A percentile compares a stretch with the other conserved stretches of the same genome.
Conservation (phyloP, 768 basidiomycete species). For the Chalciporus sphaerocephalus region DNA sequence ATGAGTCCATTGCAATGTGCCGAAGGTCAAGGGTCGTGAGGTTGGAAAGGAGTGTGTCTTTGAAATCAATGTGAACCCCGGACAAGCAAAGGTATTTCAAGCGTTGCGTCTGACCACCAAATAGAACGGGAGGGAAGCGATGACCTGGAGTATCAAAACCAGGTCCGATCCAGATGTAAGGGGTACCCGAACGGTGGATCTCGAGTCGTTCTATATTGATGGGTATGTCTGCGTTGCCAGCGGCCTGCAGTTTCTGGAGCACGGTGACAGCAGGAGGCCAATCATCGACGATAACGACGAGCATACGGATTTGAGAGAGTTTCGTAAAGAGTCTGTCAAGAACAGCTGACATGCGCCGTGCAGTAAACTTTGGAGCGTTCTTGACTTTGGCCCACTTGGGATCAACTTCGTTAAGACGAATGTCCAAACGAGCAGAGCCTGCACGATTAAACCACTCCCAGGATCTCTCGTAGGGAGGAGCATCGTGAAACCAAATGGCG, state of each 20-base stretch:
- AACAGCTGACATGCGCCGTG: slow-evolving; percentile 43
- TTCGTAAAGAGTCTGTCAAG: slow-evolving; percentile 49
- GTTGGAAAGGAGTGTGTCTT: slow-evolving; percentile 41
- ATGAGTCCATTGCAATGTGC: slow-evolving; percentile 49
- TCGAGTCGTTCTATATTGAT: slow-evolving; percentile 59
- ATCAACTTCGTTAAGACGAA: slow-evolving; percentile 53
- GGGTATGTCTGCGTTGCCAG: slow-evolving; percentile 31
- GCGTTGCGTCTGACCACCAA: slow-evolving; percentile 41
- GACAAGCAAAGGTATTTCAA: slow-evolving; percentile 52
- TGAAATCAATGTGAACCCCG: slow-evolving; percentile 62
- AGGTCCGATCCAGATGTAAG: slow-evolving; percentile 43
- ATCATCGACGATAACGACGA: slow-evolving; percentile 53
- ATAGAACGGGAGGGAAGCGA: slow-evolving; percentile 42
- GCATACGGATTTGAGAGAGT: slow-evolving; percentile 52
- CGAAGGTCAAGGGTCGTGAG: slow-evolving; percentile 65
- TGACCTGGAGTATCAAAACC: slow-evolving; percentile 37
- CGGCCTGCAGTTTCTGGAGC: slow-evolving; percentile 44
- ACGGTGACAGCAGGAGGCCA: slow-evolving; percentile 52
- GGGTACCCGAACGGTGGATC: slow-evolving; percentile 53
- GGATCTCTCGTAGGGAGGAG: slow-evolving; percentile 47
- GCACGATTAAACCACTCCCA: slow-evolving; percentile 56
- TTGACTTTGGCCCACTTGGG: slow-evolving; percentile 21
- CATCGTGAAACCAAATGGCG: slow-evolving; percentile 59
- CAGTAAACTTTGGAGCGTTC: slow-evolving; percentile 35
- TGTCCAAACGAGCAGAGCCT: slow-evolving; percentile 49